A percentile compares a stretch with the other conserved stretches of the same genome.
phyloP scores from a whole-genome alignment of 2,329 filamentous ascomycete genomes.

The Cyphellophora europaea region DNA sequence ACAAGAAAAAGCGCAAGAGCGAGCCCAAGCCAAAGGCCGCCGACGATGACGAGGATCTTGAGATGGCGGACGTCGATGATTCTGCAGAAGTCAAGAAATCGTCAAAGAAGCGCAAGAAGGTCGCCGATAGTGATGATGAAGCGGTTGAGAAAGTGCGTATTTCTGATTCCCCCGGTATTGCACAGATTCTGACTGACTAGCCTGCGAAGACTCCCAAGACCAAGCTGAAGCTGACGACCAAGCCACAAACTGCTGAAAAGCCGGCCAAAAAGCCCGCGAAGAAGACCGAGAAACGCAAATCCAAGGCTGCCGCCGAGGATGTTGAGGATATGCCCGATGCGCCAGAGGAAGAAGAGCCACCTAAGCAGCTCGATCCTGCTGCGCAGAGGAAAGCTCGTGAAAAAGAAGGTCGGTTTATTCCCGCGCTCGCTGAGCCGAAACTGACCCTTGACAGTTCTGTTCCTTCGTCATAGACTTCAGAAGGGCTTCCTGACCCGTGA shows the following conservation, averaged over 20 bases:
- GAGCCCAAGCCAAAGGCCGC: conserved; percentile 24
- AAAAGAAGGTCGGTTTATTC: conserved; percentile 47
- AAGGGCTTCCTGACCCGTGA: conserved; percentile 85
- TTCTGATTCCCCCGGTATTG: conserved; percentile 1
- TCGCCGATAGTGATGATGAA: conserved; percentile 56
- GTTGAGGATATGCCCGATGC: conserved; percentile 48
- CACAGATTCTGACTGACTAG: conserved; percentile 25
- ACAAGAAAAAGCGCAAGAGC: conserved; percentile 40
- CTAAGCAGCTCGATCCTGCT: conserved; percentile 43
- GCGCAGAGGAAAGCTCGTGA: conserved; percentile 46
- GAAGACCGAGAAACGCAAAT: conserved; percentile 49
- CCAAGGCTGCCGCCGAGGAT: conserved; percentile 42
- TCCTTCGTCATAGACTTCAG: conserved; percentile 87
- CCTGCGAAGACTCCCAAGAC: conserved; percentile 58
- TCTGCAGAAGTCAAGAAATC: conserved; percentile 44
- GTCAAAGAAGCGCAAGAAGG: conserved; percentile 75
- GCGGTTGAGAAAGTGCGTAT: conserved; percentile 60
- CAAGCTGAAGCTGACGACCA: conserved; percentile 39
- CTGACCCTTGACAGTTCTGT: conserved; percentile 63
- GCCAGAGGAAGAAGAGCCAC: conserved; percentile 34
- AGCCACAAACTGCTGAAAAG: conserved; percentile 39
- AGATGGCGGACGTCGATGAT: conserved; percentile 39
- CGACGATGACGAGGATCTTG: conserved; percentile 39
- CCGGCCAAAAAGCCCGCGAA: conserved; percentile 50
- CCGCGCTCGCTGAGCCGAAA: too few relatives aligned